A percentile compares a stretch with the other conserved stretches of the same genome.
Conservation (phyloP, 768 basidiomycete genomes). For the Termitomyces sp. region DNA sequence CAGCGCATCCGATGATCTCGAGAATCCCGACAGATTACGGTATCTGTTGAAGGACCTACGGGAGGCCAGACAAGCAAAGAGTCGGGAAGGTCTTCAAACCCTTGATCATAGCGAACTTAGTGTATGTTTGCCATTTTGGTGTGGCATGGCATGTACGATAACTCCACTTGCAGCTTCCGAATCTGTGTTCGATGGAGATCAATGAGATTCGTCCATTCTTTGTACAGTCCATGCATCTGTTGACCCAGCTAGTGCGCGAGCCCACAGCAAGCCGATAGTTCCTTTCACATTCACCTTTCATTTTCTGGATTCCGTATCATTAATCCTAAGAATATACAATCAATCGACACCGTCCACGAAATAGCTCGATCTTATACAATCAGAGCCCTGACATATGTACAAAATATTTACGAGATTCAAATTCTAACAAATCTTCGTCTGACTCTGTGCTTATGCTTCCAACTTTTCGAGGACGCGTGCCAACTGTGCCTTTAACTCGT, state of each 20-base stretch:
- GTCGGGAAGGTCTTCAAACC: slow-evolving; percentile 74
- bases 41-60: slow-evolving; percentile 91
- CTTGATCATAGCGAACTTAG: slow-evolving; percentile 80
- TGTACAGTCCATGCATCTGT: slow-evolving; percentile 69
- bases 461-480: slow-evolving; percentile 31
- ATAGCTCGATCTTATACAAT: neutral
- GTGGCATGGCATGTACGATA: neutral
- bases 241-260: slow-evolving; percentile 49
- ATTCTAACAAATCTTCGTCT: neutral
- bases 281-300: neutral
- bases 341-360: neutral
- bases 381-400: neutral
- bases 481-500: slow-evolving; percentile 45
- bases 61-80: slow-evolving; percentile 93
- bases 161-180: slow-evolving; percentile 54
- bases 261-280: slow-evolving; percentile 15
- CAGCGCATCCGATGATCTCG: slow-evolving; percentile 89
- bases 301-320: neutral
- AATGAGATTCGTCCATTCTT: slow-evolving; percentile 93
- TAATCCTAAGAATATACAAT: neutral
- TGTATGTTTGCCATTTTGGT: slow-evolving; percentile 36
- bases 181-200: slow-evolving; percentile 87
- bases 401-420: neutral
- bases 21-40: slow-evolving; percentile 77
- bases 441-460: slow-evolving; percentile 13